Evolutionary conservation across 352 stramenopile genomes (phyloP), one percentile per base, ranked within the genome.

Genomic region (Globisporangium camurandrum): DNA sequence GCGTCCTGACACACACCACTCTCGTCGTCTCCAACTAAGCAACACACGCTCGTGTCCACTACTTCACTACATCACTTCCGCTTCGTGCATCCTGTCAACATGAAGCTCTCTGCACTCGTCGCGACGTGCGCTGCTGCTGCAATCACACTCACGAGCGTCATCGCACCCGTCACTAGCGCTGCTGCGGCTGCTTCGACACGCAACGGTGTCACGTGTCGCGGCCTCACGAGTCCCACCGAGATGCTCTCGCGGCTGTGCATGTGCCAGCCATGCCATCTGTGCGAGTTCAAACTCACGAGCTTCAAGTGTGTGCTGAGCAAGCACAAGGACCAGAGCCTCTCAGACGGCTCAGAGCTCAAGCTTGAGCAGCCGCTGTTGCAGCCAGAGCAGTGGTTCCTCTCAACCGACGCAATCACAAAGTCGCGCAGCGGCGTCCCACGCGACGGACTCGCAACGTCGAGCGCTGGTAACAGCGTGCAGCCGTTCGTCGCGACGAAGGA

Each of bases 311-410:
- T 49, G 14, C 46, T 60, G 34, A 69, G 64, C 50, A 49, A 49
- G 27, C 47, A 37, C 31, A 45, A 61, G 2, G 57, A 12, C 22
- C 43, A 59, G 46, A 54, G 43, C 31, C 41, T 61, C 20, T 52
- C 50, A 8, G 46, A 76, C 40, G 58, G 52, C 30, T 58, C 59
- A 0, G 47, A 64, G 20, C 22, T 66, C 34, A 14, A 38, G 33
- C 24, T 50, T 2, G 43, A 58, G 23, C 71, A 84, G 41, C 74
- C 71, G n/a, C 30, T 69, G 7, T 48, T 81, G 16, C 56, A 71
- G 8, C 37, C 67, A 81, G 47, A 84, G 71, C 86, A 62, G 33
- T 89, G 75, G 78, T 86, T 87, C 49, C 59, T 89, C 1, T 84
- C 72, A 0, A 51, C 75, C 5, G 56, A 63, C 11, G 78, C 86